Evolutionary conservation across 2,329 filamentous ascomycete genomes (phyloP).

Genomic region (Rugonectria rugulosa): DNA sequence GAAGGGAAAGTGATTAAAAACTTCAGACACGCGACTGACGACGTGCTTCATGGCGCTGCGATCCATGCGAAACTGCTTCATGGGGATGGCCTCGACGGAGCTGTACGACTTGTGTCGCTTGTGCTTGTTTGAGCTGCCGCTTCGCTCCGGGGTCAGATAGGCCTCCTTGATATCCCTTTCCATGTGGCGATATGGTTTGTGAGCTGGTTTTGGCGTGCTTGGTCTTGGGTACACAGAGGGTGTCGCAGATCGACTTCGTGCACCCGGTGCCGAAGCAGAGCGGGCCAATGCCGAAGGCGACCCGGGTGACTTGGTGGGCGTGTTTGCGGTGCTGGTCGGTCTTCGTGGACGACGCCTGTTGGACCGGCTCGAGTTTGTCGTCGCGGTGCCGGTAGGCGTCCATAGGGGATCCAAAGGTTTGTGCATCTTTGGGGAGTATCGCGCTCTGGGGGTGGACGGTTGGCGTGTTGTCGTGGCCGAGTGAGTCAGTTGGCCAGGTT

Average conservation of each 20-base stretch:
- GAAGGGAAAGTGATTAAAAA: slow-evolving; percentile 54
- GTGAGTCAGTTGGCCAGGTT: slow-evolving; percentile 7
- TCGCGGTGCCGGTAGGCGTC: slow-evolving; percentile 8
- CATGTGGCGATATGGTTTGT: slow-evolving; percentile 12
- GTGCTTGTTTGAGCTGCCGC: slow-evolving; percentile 9
- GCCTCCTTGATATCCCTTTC: slow-evolving; percentile 7
- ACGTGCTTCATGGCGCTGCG: slow-evolving; percentile 45
- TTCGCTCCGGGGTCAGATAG: slow-evolving; percentile 3
- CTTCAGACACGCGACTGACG: slow-evolving; percentile 48
- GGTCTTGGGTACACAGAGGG: slow-evolving; percentile 14
- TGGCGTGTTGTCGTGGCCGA: not conserved
- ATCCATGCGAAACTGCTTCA: slow-evolving; percentile 35
- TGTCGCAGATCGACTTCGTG: not conserved
- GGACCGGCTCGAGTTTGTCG: slow-evolving; percentile 8
- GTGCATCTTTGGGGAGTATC: slow-evolving; percentile 8
- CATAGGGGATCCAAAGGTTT: slow-evolving; percentile 6
- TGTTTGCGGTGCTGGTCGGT: not conserved
- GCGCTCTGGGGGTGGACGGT: slow-evolving; percentile 3
- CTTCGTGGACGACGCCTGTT: slow-evolving; percentile 5
- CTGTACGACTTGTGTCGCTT: slow-evolving; percentile 18
- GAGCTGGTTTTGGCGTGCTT: slow-evolving; percentile 12
- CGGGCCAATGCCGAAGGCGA: not conserved
- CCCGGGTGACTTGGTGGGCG: not conserved
- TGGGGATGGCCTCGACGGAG: slow-evolving; percentile 18
- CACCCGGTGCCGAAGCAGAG: not conserved